Percentiles rank a stretch among this genome's conserved stretches.
phyloP scores from a whole-genome alignment of 495 filamentous ascomycete genomes.

The Lophiotrema nucula region DNA sequence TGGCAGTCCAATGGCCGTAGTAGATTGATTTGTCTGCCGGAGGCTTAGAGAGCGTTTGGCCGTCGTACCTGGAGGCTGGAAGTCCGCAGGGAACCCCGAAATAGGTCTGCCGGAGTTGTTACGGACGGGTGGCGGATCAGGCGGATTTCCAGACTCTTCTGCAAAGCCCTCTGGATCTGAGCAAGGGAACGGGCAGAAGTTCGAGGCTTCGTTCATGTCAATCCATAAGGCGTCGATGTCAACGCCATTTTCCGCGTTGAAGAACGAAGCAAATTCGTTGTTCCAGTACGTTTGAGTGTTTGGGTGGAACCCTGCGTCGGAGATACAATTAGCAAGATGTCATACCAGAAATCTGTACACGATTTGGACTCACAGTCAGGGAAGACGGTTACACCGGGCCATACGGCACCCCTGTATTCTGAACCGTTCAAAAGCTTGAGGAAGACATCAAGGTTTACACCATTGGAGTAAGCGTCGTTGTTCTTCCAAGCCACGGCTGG shows the following conservation, averaged over 20 bases:
- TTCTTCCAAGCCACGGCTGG: conserved; percentile 48
- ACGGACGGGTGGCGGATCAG: conserved; percentile 42
- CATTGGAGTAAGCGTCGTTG: conserved; percentile 54
- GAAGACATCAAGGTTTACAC: conserved; percentile 50
- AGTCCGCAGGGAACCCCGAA: conserved; percentile 69
- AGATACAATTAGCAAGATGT: too few species aligned
- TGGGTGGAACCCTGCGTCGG: conserved; percentile 71
- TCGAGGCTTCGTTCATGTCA: conserved; percentile 45
- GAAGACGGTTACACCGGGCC: conserved; percentile 25
- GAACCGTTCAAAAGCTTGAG: conserved; percentile 50
- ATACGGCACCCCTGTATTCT: conserved; percentile 19
- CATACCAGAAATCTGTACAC: too few species aligned
- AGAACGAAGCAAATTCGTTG: conserved; percentile 66
- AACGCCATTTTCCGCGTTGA: conserved; percentile 61
- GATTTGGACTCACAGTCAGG: conserved; percentile 78
- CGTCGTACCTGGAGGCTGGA: conserved; percentile 61
- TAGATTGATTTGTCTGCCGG: conserved; percentile 19
- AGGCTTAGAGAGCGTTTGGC: neutral
- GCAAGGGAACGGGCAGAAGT: conserved; percentile 65
- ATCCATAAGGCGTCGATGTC: conserved; percentile 63
- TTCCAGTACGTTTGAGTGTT: conserved; percentile 72
- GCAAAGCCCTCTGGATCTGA: conserved; percentile 62
- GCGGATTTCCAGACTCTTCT: conserved; percentile 1
- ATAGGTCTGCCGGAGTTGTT: conserved; percentile 55
- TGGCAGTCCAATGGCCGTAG: conserved; percentile 58